Evolutionary conservation across 306 rosid genomes (phyloP).

Genomic region (Cicer chorassanicum): DNA sequence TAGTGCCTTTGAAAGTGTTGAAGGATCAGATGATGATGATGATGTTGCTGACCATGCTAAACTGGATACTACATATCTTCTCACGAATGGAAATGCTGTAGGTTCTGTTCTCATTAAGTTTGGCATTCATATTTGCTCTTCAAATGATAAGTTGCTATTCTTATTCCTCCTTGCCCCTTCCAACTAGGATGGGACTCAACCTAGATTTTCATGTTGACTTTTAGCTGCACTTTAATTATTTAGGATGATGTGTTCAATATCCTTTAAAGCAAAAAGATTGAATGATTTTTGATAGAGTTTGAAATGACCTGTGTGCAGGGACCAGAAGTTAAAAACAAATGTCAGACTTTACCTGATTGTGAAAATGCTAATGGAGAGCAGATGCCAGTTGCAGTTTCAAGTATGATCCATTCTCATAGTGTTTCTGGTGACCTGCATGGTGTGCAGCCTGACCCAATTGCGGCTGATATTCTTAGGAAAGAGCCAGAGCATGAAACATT

Average conservation of each 20-base stretch:
- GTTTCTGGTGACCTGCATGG: conserved; percentile 84
- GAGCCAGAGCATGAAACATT: conserved; percentile 92
- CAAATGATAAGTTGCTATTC: not conserved
- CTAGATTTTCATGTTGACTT: conserved; percentile 6
- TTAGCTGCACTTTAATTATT: conserved; percentile 17
- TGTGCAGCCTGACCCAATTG: conserved; percentile 84
- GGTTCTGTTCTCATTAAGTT: conserved; percentile 42
- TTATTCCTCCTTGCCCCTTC: not conserved
- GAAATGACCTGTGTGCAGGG: conserved; percentile 55
- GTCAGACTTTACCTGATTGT: conserved; percentile 60
- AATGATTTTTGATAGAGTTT: conserved; percentile 13
- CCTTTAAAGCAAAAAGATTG: conserved; percentile 8
- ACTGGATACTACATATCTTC: conserved; percentile 59
- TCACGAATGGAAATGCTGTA: conserved; percentile 66
- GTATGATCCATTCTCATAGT: conserved; percentile 82
- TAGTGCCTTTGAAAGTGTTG: conserved; percentile 76
- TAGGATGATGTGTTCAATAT: conserved; percentile 9
- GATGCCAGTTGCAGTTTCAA: conserved; percentile 60
- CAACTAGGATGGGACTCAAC: not conserved
- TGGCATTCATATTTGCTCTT: conserved; percentile 19
- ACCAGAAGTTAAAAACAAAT: conserved; percentile 49
- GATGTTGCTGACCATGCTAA: conserved; percentile 55
- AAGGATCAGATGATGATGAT: conserved; percentile 81
- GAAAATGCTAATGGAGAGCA: conserved; percentile 62
- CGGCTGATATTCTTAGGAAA: conserved; percentile 92